phyloP scores from a whole-genome alignment of 129 eudicot species.

The Chrysanthemum seticuspe region DNA sequence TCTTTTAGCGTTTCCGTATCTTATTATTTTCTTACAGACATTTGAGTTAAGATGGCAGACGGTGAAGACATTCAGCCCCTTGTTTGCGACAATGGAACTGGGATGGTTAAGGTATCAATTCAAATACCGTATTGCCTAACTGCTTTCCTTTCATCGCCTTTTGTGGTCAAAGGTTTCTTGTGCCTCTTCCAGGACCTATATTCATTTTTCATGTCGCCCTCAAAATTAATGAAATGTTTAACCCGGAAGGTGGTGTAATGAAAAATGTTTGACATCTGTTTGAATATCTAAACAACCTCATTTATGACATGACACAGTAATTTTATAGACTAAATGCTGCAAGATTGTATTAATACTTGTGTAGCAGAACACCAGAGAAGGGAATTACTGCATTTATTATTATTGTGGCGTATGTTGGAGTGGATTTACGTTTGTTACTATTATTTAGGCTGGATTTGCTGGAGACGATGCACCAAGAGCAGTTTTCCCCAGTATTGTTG shows the following conservation, averaged over 20 bases:
- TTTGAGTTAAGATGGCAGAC: conserved; percentile 47
- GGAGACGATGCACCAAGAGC: conserved; percentile 71
- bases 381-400: background rate
- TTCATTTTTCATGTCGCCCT: background rate
- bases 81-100: conserved; percentile 69
- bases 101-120: conserved; percentile 59
- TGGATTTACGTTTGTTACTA: background rate
- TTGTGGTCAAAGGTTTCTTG: background rate
- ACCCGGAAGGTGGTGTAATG: background rate
- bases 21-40: conserved; percentile 10
- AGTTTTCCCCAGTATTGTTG: conserved; percentile 61
- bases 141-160: background rate
- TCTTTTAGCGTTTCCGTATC: background rate
- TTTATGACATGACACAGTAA: background rate
- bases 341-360: background rate
- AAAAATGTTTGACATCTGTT: background rate
- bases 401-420: background rate
- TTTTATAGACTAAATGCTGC: background rate
- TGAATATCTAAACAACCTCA: background rate
- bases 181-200: no score
- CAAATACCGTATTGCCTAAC: background rate
- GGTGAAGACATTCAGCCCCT: conserved; percentile 58
- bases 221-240: background rate
- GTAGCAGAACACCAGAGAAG: background rate
- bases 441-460: conserved; percentile 56